These are phyloP conservation scores for Onygena corvina DNA, from an alignment of 2,329 filamentous ascomycete genomes.

Conservation along the genomic window DNA sequence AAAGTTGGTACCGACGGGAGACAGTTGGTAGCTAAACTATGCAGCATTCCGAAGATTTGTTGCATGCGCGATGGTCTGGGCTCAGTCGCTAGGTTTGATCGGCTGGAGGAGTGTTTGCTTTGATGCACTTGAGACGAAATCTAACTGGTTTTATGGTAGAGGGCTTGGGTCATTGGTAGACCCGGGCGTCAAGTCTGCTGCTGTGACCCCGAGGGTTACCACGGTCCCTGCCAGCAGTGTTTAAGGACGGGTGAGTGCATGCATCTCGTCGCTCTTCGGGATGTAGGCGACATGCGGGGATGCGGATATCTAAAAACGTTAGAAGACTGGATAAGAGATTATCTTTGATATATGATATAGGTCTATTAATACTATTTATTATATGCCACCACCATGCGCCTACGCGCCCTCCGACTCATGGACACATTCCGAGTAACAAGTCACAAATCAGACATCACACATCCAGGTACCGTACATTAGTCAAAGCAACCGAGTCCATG, in stretches of 20 bases:
- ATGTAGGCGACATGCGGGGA: background rate
- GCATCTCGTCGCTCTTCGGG: background rate
- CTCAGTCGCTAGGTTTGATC: too few relatives aligned
- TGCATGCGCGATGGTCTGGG: too few relatives aligned
- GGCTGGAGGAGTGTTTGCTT: background rate
- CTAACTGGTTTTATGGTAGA: background rate
- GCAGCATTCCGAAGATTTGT: too few relatives aligned
- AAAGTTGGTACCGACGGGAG: too few relatives aligned
- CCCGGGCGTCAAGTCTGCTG: background rate
- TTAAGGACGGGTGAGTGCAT: background rate
- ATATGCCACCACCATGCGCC: slow-evolving; percentile 2
- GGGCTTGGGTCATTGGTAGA: background rate
- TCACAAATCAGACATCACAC: slow-evolving; percentile 4
- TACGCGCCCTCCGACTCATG: slow-evolving; percentile 5
- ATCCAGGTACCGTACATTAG: background rate
- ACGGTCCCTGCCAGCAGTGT: background rate
- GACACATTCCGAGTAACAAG: slow-evolving; percentile 1
- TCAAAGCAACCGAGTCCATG: background rate
- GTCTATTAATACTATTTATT: slow-evolving; percentile 7
- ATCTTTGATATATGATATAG: slow-evolving; percentile 1
- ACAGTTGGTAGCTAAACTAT: too few relatives aligned
- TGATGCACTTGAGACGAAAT: background rate
- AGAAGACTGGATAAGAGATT: background rate
- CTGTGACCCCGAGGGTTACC: background rate
- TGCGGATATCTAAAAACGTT: background rate